Evolutionary conservation across 1,139 yeast genomes (phyloP).

Genomic region (Yarrowia galli): DNA sequence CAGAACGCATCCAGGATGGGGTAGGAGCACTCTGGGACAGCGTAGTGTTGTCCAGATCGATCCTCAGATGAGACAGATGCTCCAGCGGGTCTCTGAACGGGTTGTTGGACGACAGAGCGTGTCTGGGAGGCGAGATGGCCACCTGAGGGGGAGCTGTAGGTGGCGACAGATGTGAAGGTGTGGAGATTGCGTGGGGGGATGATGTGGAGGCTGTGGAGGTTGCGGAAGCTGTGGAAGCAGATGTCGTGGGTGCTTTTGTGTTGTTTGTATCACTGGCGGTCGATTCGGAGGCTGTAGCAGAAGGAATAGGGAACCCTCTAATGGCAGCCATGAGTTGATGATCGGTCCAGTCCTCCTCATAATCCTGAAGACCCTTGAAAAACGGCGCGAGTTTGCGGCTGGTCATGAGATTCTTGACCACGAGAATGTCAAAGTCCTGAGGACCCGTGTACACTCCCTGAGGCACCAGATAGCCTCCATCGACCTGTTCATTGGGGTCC

Average conservation of each 20-base stretch:
- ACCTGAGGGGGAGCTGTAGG: constrained; percentile 33
- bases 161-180: constrained; percentile 12
- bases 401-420: constrained; percentile 71
- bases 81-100: constrained; percentile 36
- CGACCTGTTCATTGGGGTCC: constrained; percentile 55
- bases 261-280: background rate
- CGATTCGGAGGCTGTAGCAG: background rate
- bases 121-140: constrained; percentile 30
- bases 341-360: constrained; percentile 75
- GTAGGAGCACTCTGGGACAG: constrained; percentile 15
- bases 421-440: constrained; percentile 73
- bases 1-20: constrained; percentile 29
- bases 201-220: background rate
- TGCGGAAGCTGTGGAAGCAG: background rate
- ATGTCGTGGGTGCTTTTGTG: background rate
- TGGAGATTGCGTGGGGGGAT: background rate
- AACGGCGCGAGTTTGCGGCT: constrained; percentile 84
- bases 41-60: constrained; percentile 15
- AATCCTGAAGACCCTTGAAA: constrained; percentile 87
- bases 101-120: constrained; percentile 20
- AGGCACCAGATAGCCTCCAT: constrained; percentile 69
- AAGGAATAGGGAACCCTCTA: constrained; percentile 44
- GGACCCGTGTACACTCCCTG: constrained; percentile 83
- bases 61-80: constrained; percentile 14
- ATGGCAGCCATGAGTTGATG: constrained; percentile 68